These are phyloP conservation scores for Lithocarpus polystachyus DNA, from an alignment of 306 rosid genomes.

Conservation along the genomic window DNA sequence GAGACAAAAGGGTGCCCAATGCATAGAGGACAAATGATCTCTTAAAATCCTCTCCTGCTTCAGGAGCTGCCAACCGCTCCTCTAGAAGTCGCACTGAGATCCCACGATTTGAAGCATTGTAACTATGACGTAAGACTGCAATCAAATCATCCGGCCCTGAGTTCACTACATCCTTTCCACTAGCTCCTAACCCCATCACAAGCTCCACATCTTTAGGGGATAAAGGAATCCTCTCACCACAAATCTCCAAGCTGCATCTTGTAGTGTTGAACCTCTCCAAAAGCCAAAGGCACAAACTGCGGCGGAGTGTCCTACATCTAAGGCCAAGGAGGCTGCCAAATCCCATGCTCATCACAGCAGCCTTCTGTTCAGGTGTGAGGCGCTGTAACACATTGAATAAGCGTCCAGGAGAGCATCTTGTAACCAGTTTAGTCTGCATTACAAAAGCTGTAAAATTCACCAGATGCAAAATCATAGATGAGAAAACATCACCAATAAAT, in stretches of 20 bases:
- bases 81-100: slow-evolving; percentile 38
- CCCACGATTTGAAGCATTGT: slow-evolving; percentile 39
- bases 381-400: slow-evolving; percentile 36
- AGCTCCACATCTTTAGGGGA: slow-evolving; percentile 36
- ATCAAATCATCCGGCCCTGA: slow-evolving; percentile 43
- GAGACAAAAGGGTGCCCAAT: slow-evolving; percentile 37
- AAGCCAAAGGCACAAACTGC: slow-evolving; percentile 45
- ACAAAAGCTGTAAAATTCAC: slow-evolving; percentile 1
- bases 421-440: slow-evolving; percentile 37
- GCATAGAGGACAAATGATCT: slow-evolving; percentile 42
- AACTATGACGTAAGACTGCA: slow-evolving; percentile 27
- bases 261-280: slow-evolving; percentile 38
- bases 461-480: slow-evolving; percentile 2
- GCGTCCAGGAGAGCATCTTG: slow-evolving; percentile 47
- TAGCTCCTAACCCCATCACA: slow-evolving; percentile 43
- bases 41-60: slow-evolving; percentile 42
- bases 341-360: slow-evolving; percentile 37
- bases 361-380: slow-evolving; percentile 34
- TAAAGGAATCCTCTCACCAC: slow-evolving; percentile 26
- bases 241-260: slow-evolving; percentile 32
- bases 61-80: slow-evolving; percentile 34
- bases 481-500: background rate
- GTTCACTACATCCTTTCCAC: slow-evolving; percentile 46
- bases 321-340: slow-evolving; percentile 43
- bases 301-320: slow-evolving; percentile 40